Conservation (phyloP, 1,139 yeast species). For the Saccharomycopsis hybrid region DNA sequence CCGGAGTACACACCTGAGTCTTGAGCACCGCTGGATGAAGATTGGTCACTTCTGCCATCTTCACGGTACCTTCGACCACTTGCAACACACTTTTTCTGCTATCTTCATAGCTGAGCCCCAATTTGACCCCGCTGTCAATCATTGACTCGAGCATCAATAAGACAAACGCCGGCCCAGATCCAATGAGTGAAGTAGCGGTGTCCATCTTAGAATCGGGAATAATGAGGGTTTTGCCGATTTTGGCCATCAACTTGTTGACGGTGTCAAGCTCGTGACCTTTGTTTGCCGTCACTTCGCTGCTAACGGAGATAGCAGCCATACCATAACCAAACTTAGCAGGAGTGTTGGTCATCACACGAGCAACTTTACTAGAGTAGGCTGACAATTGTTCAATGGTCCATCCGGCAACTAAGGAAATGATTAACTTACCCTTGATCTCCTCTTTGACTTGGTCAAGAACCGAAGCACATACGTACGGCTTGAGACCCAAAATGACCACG, state of each 20-base stretch:
- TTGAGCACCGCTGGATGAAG: conserved; percentile 89
- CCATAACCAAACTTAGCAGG: conserved; percentile 93
- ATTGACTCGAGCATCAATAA: conserved; percentile 84
- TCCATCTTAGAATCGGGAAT: conserved; percentile 90
- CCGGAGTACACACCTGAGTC: conserved; percentile 93
- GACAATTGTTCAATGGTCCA: conserved; percentile 71
- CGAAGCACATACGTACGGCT: conserved; percentile 70
- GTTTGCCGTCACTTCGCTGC: conserved; percentile 37
- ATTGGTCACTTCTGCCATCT: conserved; percentile 76
- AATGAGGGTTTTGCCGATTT: conserved; percentile 67
- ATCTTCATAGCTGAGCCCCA: conserved; percentile 86
- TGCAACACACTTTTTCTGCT: conserved; percentile 91
- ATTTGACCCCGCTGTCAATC: conserved; percentile 89
- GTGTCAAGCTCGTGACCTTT: conserved; percentile 45
- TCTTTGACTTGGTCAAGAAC: conserved; percentile 42
- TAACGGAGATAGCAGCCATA: conserved; percentile 71
- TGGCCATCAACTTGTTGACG: conserved; percentile 52
- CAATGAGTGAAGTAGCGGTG: conserved; percentile 91
- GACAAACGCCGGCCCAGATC: conserved; percentile 96
- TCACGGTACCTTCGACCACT: conserved; percentile 94
- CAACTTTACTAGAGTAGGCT: conserved; percentile 50
- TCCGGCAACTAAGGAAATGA: conserved; percentile 88
- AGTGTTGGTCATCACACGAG: conserved; percentile 97
- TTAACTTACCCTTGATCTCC: conserved; percentile 47
- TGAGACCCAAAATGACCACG: conserved; percentile 74